Conservation (phyloP, 139 green algal genomes). For the Mesotaenium endlicherianum region DNA sequence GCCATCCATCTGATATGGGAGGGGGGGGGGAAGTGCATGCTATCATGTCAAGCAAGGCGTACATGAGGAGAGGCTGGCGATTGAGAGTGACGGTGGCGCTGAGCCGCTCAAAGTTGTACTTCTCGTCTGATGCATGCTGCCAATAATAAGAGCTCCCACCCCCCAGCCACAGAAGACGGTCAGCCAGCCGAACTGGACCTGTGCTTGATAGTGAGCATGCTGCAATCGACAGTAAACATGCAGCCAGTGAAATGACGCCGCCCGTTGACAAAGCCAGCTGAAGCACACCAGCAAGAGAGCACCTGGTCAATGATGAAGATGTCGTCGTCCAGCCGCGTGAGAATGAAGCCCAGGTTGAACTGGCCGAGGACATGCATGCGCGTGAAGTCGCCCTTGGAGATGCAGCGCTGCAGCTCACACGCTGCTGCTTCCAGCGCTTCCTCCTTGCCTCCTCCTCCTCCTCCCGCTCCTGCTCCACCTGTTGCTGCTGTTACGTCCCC, state of each 20-base stretch:
- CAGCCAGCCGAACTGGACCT: no score
- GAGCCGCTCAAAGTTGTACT: constrained; percentile 90
- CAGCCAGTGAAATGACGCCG: no score
- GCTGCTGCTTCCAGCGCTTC: constrained; percentile 46
- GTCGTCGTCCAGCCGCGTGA: constrained; percentile 72
- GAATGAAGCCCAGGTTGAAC: constrained; percentile 99
- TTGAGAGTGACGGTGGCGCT: constrained; percentile 64
- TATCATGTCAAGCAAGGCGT: neutral
- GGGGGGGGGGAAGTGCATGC: neutral
- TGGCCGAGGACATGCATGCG: constrained; percentile 74
- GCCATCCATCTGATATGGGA: neutral
- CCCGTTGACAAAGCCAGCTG: no score
- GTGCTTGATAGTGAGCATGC: no score
- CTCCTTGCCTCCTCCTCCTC: constrained; percentile 31
- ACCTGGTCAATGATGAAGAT: constrained; percentile 97
- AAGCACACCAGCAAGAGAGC: no score
- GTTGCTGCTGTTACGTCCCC: no score
- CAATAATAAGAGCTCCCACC: neutral
- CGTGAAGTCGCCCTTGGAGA: constrained; percentile 84
- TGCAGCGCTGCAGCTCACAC: constrained; percentile 81
- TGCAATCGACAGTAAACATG: no score
- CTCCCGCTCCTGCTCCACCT: no score
- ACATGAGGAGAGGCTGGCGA: constrained; percentile 77
- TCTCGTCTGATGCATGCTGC: constrained; percentile 81
- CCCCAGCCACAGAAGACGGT: neutral